Evolutionary conservation across 2,329 filamentous ascomycete species (phyloP).

Genomic region (Alternaria ethzedia): DNA sequence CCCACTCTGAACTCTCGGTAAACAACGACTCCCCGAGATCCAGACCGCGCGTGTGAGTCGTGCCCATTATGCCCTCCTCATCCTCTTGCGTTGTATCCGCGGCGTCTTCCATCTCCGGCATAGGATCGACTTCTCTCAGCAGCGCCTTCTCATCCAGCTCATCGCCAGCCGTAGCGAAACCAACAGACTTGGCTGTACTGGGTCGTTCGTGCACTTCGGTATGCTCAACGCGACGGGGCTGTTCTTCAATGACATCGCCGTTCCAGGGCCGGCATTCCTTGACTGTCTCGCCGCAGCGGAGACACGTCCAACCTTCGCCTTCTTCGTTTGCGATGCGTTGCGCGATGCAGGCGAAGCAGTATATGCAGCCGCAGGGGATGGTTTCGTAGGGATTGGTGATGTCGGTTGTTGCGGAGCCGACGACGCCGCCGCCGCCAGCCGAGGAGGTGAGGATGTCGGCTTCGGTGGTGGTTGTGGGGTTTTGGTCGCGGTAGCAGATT

Average conservation of each 20-base stretch:
- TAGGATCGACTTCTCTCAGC: slow-evolving; percentile 41
- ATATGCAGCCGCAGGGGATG: slow-evolving; percentile 86
- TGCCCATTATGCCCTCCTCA: slow-evolving; percentile 12
- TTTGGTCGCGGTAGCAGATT: slow-evolving; percentile 96
- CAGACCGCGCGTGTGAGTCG: slow-evolving; percentile 30
- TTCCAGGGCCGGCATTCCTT: slow-evolving; percentile 90
- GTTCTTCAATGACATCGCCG: slow-evolving; percentile 78
- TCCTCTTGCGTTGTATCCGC: background rate
- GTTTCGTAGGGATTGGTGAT: slow-evolving; percentile 96
- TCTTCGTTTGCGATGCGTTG: slow-evolving; percentile 89
- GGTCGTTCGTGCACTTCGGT: slow-evolving; percentile 6
- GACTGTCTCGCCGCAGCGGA: slow-evolving; percentile 83
- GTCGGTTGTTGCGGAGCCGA: slow-evolving; percentile 88
- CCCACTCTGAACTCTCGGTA: slow-evolving; percentile 47
- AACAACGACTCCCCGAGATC: slow-evolving; percentile 38
- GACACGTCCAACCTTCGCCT: slow-evolving; percentile 90
- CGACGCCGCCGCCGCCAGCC: slow-evolving; percentile 74
- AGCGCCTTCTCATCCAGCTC: slow-evolving; percentile 17
- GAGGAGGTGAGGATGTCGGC: slow-evolving; percentile 68
- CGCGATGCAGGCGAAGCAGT: slow-evolving; percentile 96
- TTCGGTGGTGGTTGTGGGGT: slow-evolving; percentile 72
- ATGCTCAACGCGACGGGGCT: background rate
- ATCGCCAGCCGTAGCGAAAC: slow-evolving; percentile 20
- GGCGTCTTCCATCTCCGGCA: slow-evolving; percentile 34
- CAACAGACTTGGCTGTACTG: slow-evolving; percentile 20